Evolutionary conservation across 2,329 filamentous ascomycete species (phyloP).

Genomic region (Rhytidhysteron rufulum): DNA sequence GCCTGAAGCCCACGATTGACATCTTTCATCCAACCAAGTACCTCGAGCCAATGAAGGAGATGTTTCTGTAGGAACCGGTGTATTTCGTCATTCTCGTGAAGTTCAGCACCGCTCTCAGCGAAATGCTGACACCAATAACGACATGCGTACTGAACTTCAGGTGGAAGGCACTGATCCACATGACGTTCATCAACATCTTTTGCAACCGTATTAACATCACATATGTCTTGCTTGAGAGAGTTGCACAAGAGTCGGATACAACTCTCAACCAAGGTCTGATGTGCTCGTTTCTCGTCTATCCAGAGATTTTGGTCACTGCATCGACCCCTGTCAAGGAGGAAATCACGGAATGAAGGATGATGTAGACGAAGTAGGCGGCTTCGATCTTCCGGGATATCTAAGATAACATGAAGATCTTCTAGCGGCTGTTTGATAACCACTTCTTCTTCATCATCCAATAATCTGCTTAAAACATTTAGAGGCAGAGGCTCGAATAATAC

Average conservation of each 20-base stretch:
- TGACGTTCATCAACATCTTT: not conserved
- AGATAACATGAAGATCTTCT: slow-evolving; percentile 6
- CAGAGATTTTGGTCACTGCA: slow-evolving; percentile 25
- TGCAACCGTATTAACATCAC: slow-evolving; percentile 13
- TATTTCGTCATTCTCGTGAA: slow-evolving; percentile 17
- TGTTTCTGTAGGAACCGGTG: slow-evolving; percentile 30
- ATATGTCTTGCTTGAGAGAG: slow-evolving; percentile 32
- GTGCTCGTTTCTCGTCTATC: slow-evolving; percentile 28
- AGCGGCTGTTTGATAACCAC: slow-evolving; percentile 3
- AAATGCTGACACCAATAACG: slow-evolving; percentile 34
- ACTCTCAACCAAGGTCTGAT: slow-evolving; percentile 19
- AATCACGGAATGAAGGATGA: slow-evolving; percentile 26
- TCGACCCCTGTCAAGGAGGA: slow-evolving; percentile 18
- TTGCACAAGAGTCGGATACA: slow-evolving; percentile 31
- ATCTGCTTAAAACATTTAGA: not conserved
- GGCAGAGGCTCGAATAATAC: slow-evolving; percentile 5
- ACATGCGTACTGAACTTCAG: slow-evolving; percentile 31
- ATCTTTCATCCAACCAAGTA: slow-evolving; percentile 27
- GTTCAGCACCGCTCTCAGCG: slow-evolving; percentile 11
- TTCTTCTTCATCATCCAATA: not conserved
- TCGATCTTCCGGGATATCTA: slow-evolving; percentile 4
- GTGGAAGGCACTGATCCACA: slow-evolving; percentile 1
- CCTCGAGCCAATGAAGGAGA: slow-evolving; percentile 42
- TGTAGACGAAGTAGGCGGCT: slow-evolving; percentile 3
- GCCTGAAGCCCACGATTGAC: slow-evolving; percentile 15